Conservation (phyloP, 768 basidiomycete genomes). For the Tricholoma terreum region DNA sequence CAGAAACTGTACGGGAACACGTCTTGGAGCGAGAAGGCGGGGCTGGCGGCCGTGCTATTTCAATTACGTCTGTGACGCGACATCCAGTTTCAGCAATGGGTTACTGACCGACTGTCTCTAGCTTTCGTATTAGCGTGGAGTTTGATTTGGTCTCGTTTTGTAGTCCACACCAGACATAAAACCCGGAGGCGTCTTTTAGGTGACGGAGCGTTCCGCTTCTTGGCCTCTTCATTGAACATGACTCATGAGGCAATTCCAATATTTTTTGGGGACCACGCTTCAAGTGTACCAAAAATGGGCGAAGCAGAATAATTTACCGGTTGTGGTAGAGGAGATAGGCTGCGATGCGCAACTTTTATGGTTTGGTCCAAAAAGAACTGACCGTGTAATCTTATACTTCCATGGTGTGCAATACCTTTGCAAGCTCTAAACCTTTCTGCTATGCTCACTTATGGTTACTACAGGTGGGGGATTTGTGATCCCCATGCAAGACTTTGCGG, state of each 20-base stretch:
- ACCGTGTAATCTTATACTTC: constrained; percentile 31
- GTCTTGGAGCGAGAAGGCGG: not conserved
- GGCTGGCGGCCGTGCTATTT: not conserved
- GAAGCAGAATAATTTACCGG: constrained; percentile 13
- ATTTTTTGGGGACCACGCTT: constrained; percentile 17
- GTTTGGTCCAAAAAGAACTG: constrained; percentile 28
- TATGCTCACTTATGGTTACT: not conserved
- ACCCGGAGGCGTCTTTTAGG: constrained; percentile 9
- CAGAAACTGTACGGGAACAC: not conserved
- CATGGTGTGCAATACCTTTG: constrained; percentile 22
- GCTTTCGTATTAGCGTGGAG: not conserved
- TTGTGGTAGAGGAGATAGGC: constrained; percentile 25
- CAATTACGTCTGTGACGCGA: not conserved
- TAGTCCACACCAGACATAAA: not conserved
- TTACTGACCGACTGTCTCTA: not conserved
- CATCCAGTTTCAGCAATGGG: not conserved
- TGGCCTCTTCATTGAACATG: constrained; percentile 8
- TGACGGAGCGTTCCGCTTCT: constrained; percentile 8
- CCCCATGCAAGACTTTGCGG: constrained; percentile 16
- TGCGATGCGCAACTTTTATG: constrained; percentile 27
- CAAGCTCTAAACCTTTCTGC: not conserved
- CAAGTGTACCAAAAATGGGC: constrained; percentile 20
- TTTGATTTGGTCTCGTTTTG: not conserved
- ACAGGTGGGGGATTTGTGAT: constrained; percentile 32
- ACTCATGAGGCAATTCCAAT: constrained; percentile 25